Evolutionary conservation across 192 early-diverging fungal genomes (phyloP).

Genomic region (Coemansia sp.): DNA sequence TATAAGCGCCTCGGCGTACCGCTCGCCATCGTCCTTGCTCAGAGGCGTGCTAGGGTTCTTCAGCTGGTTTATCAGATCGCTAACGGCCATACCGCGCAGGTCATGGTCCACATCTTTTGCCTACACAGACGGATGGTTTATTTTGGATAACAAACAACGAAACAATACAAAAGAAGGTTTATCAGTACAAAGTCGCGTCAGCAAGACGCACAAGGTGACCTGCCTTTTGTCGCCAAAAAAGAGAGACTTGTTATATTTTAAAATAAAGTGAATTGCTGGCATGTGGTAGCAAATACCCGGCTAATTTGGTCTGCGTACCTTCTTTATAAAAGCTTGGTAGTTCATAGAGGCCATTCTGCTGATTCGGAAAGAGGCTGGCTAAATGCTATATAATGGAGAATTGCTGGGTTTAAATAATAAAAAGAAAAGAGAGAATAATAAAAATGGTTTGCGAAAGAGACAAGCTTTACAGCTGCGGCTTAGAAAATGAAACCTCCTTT

Average conservation of each 20-base stretch:
- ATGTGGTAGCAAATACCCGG: not conserved
- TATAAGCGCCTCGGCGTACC: constrained; percentile 24
- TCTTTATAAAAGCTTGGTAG: constrained; percentile 15
- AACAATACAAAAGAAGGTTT: no score
- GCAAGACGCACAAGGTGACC: no score
- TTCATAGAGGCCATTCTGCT: constrained; percentile 10
- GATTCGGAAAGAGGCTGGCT: not conserved
- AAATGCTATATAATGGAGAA: not conserved
- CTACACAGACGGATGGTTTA: constrained; percentile 14
- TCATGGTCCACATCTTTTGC: constrained; percentile 38
- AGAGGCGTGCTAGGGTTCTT: constrained; percentile 9
- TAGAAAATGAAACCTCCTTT: not conserved
- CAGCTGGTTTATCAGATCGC: constrained; percentile 31
- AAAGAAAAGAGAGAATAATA: not conserved
- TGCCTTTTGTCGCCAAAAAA: no score
- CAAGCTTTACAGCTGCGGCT: not conserved
- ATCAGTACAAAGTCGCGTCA: no score
- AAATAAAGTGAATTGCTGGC: no score
- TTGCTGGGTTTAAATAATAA: constrained; percentile 3
- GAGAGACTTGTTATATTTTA: no score
- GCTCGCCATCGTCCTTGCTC: constrained; percentile 26
- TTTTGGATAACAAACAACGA: not conserved
- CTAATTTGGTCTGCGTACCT: constrained; percentile 9
- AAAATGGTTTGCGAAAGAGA: not conserved
- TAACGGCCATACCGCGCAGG: constrained; percentile 42